Evolutionary conservation across 306 rosid species (phyloP).

Genomic region (Potentilla sterilis): DNA sequence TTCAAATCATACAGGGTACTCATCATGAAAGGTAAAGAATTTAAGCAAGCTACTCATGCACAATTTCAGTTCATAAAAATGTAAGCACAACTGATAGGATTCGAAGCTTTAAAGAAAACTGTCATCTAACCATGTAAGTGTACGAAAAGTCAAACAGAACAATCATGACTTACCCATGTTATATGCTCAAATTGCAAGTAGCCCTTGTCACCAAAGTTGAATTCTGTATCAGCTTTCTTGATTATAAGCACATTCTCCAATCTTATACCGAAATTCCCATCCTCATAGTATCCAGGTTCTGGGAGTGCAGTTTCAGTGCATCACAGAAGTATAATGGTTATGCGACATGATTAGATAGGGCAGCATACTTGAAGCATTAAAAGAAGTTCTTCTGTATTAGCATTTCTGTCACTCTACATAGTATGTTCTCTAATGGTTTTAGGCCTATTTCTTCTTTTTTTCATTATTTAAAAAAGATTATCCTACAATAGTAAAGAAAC

Average conservation of each 20-base stretch:
- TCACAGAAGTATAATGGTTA: constrained; percentile 3
- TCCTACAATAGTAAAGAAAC: not conserved
- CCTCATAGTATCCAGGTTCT: constrained; percentile 99
- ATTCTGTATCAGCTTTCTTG: constrained; percentile 74
- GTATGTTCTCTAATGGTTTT: not conserved
- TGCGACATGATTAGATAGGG: not conserved
- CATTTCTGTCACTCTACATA: not conserved
- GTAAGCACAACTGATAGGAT: not conserved
- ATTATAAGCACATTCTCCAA: constrained; percentile 95
- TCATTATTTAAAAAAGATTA: constrained; percentile 1
- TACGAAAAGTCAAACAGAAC: not conserved
- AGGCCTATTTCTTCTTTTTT: no score
- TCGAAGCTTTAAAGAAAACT: not conserved
- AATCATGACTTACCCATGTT: constrained; percentile 61
- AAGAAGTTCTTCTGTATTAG: not conserved
- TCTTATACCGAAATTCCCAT: constrained; percentile 87
- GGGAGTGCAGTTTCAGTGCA: constrained; percentile 26
- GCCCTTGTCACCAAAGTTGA: constrained; percentile 88
- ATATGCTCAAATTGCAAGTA: constrained; percentile 90
- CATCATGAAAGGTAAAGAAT: not conserved
- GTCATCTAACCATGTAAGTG: not conserved
- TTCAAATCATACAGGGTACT: not conserved
- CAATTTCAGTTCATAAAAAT: not conserved
- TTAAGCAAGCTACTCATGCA: not conserved
- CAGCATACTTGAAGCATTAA: not conserved